These are phyloP conservation scores for Ceratocystis harringtonii DNA, from an alignment of 2,329 filamentous ascomycete species.

Conservation along the genomic window DNA sequence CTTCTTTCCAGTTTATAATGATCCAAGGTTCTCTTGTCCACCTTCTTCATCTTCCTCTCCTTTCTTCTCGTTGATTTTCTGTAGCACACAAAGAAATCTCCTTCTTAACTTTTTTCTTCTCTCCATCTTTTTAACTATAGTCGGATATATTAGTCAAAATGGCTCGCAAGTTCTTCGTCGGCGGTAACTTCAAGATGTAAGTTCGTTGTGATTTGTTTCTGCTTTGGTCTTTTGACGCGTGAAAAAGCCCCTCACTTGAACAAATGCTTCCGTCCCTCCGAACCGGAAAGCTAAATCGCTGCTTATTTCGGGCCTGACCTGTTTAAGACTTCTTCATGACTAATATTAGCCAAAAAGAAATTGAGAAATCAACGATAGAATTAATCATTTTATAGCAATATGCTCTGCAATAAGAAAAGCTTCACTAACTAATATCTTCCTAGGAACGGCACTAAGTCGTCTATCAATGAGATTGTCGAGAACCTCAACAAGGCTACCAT, in stretches of 20 bases:
- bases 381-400: neutral
- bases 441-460: slow-evolving; percentile 86
- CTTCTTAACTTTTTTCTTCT: neutral
- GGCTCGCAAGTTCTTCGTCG: slow-evolving; percentile 93
- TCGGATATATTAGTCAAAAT: slow-evolving; percentile 41
- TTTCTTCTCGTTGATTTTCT: slow-evolving; percentile 3
- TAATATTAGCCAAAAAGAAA: neutral
- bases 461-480: slow-evolving; percentile 79
- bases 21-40: neutral
- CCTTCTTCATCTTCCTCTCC: neutral
- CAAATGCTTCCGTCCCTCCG: neutral
- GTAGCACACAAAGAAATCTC: neutral
- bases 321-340: neutral
- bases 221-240: neutral
- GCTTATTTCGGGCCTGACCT: slow-evolving; percentile 7
- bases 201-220: slow-evolving; percentile 23
- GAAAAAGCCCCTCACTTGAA: slow-evolving; percentile 9
- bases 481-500: slow-evolving; percentile 78
- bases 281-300: slow-evolving; percentile 18
- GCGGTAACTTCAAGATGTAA: slow-evolving; percentile 99
- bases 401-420: neutral
- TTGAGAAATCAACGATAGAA: neutral
- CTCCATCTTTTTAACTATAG: slow-evolving; percentile 3
- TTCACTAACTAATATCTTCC: slow-evolving; percentile 11
- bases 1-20: neutral